These are phyloP conservation scores for Paraurostyla sp. DNA, from an alignment of 73 alveolate genomes.

Conservation along the genomic window DNA sequence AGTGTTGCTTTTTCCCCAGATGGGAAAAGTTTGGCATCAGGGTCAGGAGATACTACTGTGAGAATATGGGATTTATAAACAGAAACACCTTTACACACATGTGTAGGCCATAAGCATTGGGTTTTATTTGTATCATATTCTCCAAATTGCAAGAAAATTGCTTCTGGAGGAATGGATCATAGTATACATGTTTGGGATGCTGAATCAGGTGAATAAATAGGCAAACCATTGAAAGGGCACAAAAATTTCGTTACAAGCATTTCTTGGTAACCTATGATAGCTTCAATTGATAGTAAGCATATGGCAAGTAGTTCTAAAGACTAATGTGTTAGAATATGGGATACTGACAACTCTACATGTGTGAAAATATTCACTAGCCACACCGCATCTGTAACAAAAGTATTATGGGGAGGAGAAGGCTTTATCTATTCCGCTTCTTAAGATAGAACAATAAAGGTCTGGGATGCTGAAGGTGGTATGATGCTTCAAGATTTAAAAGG, in stretches of 20 bases:
- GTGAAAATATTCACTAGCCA: constrained; percentile 90
- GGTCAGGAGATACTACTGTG: constrained; percentile 99
- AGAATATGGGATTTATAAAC: constrained; percentile 98
- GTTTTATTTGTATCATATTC: constrained; percentile 88
- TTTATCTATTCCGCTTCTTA: constrained; percentile 96
- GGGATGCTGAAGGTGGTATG: constrained; percentile 89
- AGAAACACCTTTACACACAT: constrained; percentile 95
- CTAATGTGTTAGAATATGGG: constrained; percentile 95
- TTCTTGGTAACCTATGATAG: constrained; percentile 98
- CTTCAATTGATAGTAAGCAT: constrained; percentile 82
- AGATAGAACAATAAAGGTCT: constrained; percentile 96
- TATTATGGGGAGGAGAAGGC: constrained; percentile 98
- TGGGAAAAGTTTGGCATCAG: constrained; percentile 95
- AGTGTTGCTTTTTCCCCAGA: constrained; percentile 94
- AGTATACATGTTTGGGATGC: constrained; percentile 93
- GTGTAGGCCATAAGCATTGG: constrained; percentile 94
- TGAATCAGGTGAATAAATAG: constrained; percentile 79
- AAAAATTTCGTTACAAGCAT: constrained; percentile 96
- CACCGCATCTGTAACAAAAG: constrained; percentile 97
- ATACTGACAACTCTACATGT: constrained; percentile 84
- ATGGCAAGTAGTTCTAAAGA: constrained; percentile 88
- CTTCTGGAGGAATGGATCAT: constrained; percentile 95
- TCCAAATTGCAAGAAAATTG: constrained; percentile 90
- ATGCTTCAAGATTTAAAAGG: constrained; percentile 93
- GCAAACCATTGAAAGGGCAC: constrained; percentile 93